Evolutionary conservation across 1,139 yeast genomes (phyloP).

Genomic region (Yamadazyma friedrichii): DNA sequence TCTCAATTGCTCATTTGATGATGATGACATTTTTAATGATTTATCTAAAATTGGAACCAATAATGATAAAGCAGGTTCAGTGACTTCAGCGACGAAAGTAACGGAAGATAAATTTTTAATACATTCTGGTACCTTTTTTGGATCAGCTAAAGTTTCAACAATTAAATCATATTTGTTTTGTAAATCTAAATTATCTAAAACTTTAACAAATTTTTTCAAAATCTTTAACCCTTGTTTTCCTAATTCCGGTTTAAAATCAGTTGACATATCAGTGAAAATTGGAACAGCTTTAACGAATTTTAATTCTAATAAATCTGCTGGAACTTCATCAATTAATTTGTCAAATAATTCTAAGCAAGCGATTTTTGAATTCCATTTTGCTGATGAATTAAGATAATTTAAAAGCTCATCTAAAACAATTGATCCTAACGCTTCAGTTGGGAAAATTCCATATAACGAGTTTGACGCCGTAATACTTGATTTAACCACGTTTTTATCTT

Average conservation of each 20-base stretch:
- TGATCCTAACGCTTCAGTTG: conserved; percentile 77
- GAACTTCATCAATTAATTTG: conserved; percentile 72
- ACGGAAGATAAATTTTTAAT: conserved; percentile 89
- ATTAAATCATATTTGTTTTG: conserved; percentile 83
- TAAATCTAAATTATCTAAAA: conserved; percentile 89
- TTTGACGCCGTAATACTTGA: conserved; percentile 75
- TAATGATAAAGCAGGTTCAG: conserved; percentile 89
- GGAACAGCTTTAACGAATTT: conserved; percentile 81
- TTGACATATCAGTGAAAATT: conserved; percentile 80
- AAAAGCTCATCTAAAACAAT: conserved; percentile 62
- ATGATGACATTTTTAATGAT: conserved; percentile 83
- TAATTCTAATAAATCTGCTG: conserved; percentile 81
- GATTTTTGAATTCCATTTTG: conserved; percentile 90
- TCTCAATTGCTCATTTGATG: conserved; percentile 93
- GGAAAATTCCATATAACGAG: conserved; percentile 64
- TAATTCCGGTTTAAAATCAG: conserved; percentile 95
- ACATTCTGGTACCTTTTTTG: conserved; percentile 83
- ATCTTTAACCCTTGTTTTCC: conserved; percentile 80
- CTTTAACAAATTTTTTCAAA: conserved; percentile 69
- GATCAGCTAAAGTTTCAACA: conserved; percentile 86
- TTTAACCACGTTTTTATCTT: conserved; percentile 81
- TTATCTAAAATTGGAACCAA: conserved; percentile 91
- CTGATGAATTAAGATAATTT: conserved; percentile 69
- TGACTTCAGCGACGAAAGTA: conserved; percentile 97
- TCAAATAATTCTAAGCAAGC: conserved; percentile 77